Base-by-base conservation (phyloP, 306 rosid species). In the Rosa lucieae region DNA sequence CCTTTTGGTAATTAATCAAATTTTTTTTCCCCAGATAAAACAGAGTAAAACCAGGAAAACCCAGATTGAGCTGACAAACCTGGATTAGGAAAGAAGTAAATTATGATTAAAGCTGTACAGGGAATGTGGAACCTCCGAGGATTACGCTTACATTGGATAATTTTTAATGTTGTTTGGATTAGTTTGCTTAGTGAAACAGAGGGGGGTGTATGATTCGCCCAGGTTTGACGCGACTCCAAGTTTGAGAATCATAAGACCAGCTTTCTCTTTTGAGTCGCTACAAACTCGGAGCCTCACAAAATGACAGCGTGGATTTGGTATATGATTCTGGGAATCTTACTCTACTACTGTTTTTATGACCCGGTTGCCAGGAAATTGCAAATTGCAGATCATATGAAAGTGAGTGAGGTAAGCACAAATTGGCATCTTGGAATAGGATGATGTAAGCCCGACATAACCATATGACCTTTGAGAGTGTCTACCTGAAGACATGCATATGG, bases 121-220 rank as follows among this genome's bases (percentile, higher is more conserved):
- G 69, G 10, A 18, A 32, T 32, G 10, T 26, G 79, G 70, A 32
- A 20, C 44, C 79, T 74, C 71, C 70, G 21, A 75, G 23, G 13
- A 44, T 43, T 13, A 46, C 63, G 63, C 65, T 68, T 68, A 63
- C 15, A 47, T 0, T 56, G 32, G 44, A 21, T 21, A 12, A 21
- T 55, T 55, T 74, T 75, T 73, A 4, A 35, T 37, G 42, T 69
- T 59, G 35, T 23, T 7, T 18, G 29, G 32, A 52, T 14, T 26
- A 37, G 17, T 52, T 26, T 40, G 21, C 43, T 67, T 20, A 23
- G 10, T 23, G 46, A 52, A 66, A 43, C 69, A 80, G 14, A 13
- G 37, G 61, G 59, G 2, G 0, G 21, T 20, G 37, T 32, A 32
- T 32, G 37, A 32, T 32, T 32, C 37, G 37, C 37, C 37, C 37